Conservation (phyloP, 1,284 basidiomycete species). For the Fomitopsis schrenkii region DNA sequence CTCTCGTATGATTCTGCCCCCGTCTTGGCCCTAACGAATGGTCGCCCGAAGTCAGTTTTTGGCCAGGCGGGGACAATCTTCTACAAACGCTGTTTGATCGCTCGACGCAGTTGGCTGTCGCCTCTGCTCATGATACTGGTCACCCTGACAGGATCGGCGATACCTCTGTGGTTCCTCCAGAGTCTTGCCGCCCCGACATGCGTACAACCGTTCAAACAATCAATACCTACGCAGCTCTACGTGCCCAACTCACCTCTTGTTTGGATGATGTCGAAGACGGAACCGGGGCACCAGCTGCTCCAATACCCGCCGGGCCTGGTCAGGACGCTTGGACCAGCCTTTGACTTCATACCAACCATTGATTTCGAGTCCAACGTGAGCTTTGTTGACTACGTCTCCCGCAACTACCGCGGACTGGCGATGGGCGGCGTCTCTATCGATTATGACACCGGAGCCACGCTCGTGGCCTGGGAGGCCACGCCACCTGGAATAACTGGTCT, state of each 20-base stretch:
- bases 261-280: conserved; percentile 14
- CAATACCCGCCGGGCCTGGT: conserved; percentile 45
- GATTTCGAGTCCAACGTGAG: conserved; percentile 47
- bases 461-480: conserved; percentile 64
- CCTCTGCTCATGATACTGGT: conserved; percentile 57
- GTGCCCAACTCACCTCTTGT: conserved; percentile 39
- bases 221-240: conserved; percentile 41
- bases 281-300: conserved; percentile 26
- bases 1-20: conserved; percentile 8
- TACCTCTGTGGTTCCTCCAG: conserved; percentile 63
- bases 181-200: conserved; percentile 46
- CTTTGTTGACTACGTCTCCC: conserved; percentile 47
- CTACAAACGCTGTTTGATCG: conserved; percentile 65
- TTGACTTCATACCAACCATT: conserved; percentile 28
- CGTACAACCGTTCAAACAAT: conserved; percentile 30
- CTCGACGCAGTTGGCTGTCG: conserved; percentile 65
- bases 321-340: conserved; percentile 35
- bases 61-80: conserved; percentile 67
- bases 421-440: conserved; percentile 66
- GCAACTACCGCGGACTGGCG: conserved; percentile 46
- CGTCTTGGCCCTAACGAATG: conserved; percentile 41
- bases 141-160: conserved; percentile 58
- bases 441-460: conserved; percentile 34
- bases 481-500: conserved; percentile 51
- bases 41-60: conserved; percentile 46